Base-by-base conservation (phyloP, 768 basidiomycete species). In the Auriscalpium microsporum region DNA sequence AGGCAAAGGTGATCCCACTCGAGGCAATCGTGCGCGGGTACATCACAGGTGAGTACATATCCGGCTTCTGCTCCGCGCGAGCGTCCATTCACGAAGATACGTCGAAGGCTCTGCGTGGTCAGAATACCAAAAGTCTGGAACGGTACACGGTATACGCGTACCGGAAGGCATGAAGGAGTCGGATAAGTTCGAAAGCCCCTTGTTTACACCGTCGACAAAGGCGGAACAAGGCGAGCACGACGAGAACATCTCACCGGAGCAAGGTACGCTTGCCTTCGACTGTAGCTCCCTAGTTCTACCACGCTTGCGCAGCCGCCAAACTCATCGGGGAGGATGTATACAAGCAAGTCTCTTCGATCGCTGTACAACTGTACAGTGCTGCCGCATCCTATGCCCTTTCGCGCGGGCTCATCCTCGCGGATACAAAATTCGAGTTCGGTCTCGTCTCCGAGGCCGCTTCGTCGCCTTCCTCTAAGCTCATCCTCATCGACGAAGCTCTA, bases 341-440 rank as follows among this genome's bases (percentile, higher is more conserved):
- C 60, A 68, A 74, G 16, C 70, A 76, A 49, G 73, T 94, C 50
- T 82, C 86, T n/a, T 57, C 66, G 14, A 73, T 75, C 1, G 78
- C 90, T 1, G 62, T 94, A 6, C 71, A 76, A 56, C 72, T 93
- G 1, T 93, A 92, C 74, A 75, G 74, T 42, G 76, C 81, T 42
- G 94, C 94, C 2, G 83, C 90, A 0, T 79, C 74, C 28, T 81
- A 91, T 63, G 90, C 92, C 9, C 72, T 75, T 28, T 75, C 79
- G 7, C 79, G 83, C 5, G 94, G 92, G 16, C 76, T 98, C 55
- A 96, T 98, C 64, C 84, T 99, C 45, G 96, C 94, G 21, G 95
- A 99, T 70, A 98, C 94, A 42, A 99, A 99, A 69, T 97, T 98
- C 69, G 96, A 98, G 72, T 99, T 99, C 65, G 96, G 96, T 6